A percentile compares a stretch with the other conserved stretches of the same genome.
Conservation (phyloP, 2,329 filamentous ascomycete species). For the Chrysoporthe cubensis region DNA sequence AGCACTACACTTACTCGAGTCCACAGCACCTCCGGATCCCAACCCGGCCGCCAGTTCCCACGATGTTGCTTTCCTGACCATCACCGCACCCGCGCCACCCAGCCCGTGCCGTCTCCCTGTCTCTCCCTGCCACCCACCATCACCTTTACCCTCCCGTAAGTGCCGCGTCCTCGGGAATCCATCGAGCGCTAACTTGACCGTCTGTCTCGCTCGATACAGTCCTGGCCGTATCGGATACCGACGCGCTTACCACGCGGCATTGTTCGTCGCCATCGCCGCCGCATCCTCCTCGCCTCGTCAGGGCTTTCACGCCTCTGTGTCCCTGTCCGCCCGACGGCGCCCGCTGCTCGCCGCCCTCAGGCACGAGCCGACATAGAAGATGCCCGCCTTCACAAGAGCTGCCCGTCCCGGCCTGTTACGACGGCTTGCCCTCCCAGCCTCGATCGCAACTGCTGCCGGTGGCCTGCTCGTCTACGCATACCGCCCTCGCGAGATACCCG, state of each 20-base stretch:
- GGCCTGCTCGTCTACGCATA: constrained; percentile 58
- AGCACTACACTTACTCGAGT: constrained; percentile 8
- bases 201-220: not conserved
- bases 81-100: not conserved
- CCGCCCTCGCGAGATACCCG: constrained; percentile 73
- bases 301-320: not conserved
- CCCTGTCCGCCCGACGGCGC: no score
- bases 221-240: not conserved
- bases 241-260: not conserved
- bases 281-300: not conserved
- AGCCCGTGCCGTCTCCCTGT: not conserved
- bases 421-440: constrained; percentile 49
- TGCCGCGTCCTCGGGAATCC: not conserved
- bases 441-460: constrained; percentile 47
- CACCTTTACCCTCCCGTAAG: not conserved
- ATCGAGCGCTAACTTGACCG: not conserved
- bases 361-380: not conserved
- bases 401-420: constrained; percentile 40
- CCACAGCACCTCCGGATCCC: not conserved
- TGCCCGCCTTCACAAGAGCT: constrained; percentile 32
- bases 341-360: no score
- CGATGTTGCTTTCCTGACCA: not conserved
- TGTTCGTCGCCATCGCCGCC: not conserved
- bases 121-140: no score
- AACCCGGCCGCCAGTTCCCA: not conserved